phyloP scores from a whole-genome alignment of 2,329 filamentous ascomycete species.

The Aspergillus amoenus region DNA sequence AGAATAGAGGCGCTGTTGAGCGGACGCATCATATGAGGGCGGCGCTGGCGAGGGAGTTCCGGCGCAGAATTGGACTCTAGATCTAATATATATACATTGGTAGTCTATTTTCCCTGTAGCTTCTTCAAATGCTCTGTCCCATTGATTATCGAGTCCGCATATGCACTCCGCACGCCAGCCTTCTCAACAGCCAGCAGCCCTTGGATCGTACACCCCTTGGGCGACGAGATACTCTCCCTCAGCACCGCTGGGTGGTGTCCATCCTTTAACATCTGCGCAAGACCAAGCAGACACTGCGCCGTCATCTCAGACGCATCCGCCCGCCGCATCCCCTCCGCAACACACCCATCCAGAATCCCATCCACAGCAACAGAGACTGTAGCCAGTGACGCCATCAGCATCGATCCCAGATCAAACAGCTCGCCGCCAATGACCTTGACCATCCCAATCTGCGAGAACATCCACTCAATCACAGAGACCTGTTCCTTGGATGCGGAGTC shows the following conservation, averaged over 20 bases:
- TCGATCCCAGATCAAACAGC: constrained; percentile 56
- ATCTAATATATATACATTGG: too few species aligned
- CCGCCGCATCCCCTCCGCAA: constrained; percentile 61
- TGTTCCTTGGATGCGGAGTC: not conserved
- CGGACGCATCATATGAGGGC: constrained; percentile 12
- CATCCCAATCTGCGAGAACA: constrained; percentile 54
- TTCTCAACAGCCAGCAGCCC: constrained; percentile 61
- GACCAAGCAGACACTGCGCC: constrained; percentile 36
- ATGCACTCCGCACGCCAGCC: constrained; percentile 53
- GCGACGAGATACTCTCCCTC: constrained; percentile 61
- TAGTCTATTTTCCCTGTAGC: not conserved
- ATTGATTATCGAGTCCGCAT: constrained; percentile 51
- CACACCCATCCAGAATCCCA: constrained; percentile 59
- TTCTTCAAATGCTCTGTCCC: constrained; percentile 30
- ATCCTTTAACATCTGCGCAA: constrained; percentile 51
- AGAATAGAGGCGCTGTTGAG: constrained; percentile 70
- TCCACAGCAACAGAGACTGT: constrained; percentile 62
- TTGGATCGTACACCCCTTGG: constrained; percentile 63
- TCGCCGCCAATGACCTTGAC: constrained; percentile 52
- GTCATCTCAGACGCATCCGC: constrained; percentile 63
- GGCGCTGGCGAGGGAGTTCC: not conserved
- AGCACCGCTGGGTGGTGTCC: constrained; percentile 62
- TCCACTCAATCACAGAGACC: constrained; percentile 41
- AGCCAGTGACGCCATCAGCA: constrained; percentile 61
- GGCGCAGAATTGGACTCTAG: not conserved